These are phyloP conservation scores for Parafenestella ontariensis DNA, from an alignment of 2,329 filamentous ascomycete species.

Conservation along the genomic window DNA sequence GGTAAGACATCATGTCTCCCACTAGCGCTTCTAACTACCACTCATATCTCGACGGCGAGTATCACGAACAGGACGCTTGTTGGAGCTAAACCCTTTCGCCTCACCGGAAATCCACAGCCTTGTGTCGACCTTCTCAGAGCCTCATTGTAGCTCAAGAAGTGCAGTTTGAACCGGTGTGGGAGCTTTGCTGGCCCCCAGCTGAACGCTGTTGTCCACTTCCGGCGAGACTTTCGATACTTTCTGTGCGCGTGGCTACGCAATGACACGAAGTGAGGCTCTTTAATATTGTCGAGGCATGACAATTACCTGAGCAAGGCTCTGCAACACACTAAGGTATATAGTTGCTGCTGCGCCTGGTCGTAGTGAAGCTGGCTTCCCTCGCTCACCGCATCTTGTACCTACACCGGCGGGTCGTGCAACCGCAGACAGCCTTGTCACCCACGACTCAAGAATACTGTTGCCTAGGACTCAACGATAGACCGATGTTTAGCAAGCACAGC, in stretches of 20 bases:
- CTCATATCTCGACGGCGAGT: not conserved
- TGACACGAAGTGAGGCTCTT: not conserved
- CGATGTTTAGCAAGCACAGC: not conserved
- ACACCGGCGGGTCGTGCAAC: not conserved
- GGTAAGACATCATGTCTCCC: no score
- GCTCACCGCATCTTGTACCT: not conserved
- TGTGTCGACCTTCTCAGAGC: not conserved
- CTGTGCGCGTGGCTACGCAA: not conserved
- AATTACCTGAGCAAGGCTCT: not conserved
- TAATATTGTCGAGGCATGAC: not conserved
- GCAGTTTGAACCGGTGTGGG: not conserved
- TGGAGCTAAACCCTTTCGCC: constrained; percentile 8
- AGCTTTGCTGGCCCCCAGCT: not conserved
- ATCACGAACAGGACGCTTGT: not conserved
- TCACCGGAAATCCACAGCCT: constrained; percentile 10
- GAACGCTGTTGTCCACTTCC: not conserved
- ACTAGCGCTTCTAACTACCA: not conserved
- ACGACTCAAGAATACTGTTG: not conserved
- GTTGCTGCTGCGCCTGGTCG: not conserved
- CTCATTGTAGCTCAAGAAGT: not conserved
- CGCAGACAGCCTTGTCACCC: not conserved
- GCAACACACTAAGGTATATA: not conserved
- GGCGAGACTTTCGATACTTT: not conserved
- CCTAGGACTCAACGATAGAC: not conserved
- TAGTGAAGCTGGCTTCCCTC: not conserved